A percentile compares a stretch with the other conserved stretches of the same genome.
These are phyloP conservation scores for Pichia inconspicua DNA, from an alignment of 1,139 yeast genomes.

Conservation along the genomic window DNA sequence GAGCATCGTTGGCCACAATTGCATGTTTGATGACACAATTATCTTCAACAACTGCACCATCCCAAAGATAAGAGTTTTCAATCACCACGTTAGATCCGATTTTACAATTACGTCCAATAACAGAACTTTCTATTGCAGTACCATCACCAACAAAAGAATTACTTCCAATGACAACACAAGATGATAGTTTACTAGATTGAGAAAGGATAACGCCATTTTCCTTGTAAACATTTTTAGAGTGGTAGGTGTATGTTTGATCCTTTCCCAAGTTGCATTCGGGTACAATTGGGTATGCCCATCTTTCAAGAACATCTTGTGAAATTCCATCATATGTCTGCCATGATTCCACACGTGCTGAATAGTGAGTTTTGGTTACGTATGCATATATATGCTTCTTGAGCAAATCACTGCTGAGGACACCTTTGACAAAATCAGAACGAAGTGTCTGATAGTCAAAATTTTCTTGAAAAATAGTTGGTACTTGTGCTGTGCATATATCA, in stretches of 20 bases:
- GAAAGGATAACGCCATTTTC: slow-evolving; percentile 79
- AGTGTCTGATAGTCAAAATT: slow-evolving; percentile 88
- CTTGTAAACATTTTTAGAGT: slow-evolving; percentile 78
- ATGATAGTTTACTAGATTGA: slow-evolving; percentile 78
- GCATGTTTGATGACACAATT: slow-evolving; percentile 49
- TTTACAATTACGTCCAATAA: slow-evolving; percentile 76
- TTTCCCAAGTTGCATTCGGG: slow-evolving; percentile 76
- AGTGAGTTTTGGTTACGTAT: slow-evolving; percentile 64
- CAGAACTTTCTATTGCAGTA: slow-evolving; percentile 51
- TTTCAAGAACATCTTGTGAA: slow-evolving; percentile 80
- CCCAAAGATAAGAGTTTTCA: slow-evolving; percentile 80
- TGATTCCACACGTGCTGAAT: slow-evolving; percentile 91
- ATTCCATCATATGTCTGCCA: slow-evolving; percentile 90
- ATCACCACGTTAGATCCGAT: slow-evolving; percentile 74
- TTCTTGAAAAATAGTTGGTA: slow-evolving; percentile 92
- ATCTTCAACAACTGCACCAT: slow-evolving; percentile 65
- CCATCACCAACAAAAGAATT: slow-evolving; percentile 60
- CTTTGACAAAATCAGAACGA: slow-evolving; percentile 82
- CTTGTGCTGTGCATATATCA: slow-evolving; percentile 90
- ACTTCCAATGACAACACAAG: slow-evolving; percentile 72
- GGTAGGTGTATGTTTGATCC: slow-evolving; percentile 69
- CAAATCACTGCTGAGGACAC: slow-evolving; percentile 84
- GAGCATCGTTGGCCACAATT: slow-evolving; percentile 60
- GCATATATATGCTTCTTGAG: slow-evolving; percentile 88
- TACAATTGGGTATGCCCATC: slow-evolving; percentile 89